Evolutionary conservation across 2,329 filamentous ascomycete genomes (phyloP), one percentile per base, ranked within the genome.

Genomic region (Gaeumannomyces sp.): DNA sequence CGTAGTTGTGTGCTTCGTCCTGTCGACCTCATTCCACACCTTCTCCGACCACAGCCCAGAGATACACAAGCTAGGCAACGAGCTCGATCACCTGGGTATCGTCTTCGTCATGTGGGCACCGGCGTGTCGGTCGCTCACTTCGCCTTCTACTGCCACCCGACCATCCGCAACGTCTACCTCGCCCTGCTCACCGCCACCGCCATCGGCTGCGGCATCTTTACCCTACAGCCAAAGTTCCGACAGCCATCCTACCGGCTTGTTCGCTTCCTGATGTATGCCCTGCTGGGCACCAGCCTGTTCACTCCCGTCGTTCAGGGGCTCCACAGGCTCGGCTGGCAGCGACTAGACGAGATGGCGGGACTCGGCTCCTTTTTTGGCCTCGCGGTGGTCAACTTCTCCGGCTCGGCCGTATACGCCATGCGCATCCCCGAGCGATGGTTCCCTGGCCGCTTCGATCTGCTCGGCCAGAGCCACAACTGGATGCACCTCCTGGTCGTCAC

Each of bases 71-170:
- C 67, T 72, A 38, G 70, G 71, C 60, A 72, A 72, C 60, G 68
- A 74, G 61, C 71, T 72, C 25, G 72, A 73, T 64, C 69, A 74
- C 59, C 64, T 73, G n/a, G 72, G 71, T 29, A 73, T 73, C 59
- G 69, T 73, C 7, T 65, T 72, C 1, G 71, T 73, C 16, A 70
- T 72, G 61, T 73, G 71, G 71, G 68, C 0, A 70, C 72, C 0
- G 70, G 69, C 16, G 64, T 73, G 3, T 71, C 72, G 0, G 68
- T 67, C 33, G 65, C 67, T 25, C 69, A 73, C 59, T 72, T 73
- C 62, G 70, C 66, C 64, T 72, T 74, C 64, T 69, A 69, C 65
- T 72, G 70, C 65, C 59, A 68, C 38, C 60, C 62, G 13, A 22
- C 31, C 4, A 59, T 70, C 1, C 68, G 68, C 11, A 61, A 64